phyloP scores from a whole-genome alignment of 2,329 filamentous ascomycete species.

The Hansfordia pulvinata region DNA sequence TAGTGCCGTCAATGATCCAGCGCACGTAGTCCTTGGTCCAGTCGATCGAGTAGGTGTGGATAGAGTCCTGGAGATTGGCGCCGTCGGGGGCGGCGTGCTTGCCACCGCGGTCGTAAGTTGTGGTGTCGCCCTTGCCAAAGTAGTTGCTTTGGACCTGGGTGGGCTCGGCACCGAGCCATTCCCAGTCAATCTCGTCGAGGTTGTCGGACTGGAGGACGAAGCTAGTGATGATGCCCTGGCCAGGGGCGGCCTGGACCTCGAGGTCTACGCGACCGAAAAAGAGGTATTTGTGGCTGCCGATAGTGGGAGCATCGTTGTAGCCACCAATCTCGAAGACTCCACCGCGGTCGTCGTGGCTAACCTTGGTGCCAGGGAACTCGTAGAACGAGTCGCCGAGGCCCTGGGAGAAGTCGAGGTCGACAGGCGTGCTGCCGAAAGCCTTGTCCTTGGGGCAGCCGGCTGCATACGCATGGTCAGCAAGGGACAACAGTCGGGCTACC shows the following conservation, averaged over 20 bases:
- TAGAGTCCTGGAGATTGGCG: slow-evolving; percentile 32
- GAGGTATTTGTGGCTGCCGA: slow-evolving; percentile 74
- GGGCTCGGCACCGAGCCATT: slow-evolving; percentile 72
- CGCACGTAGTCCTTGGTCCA: slow-evolving; percentile 51
- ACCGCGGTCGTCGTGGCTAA: slow-evolving; percentile 33
- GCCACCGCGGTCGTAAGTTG: slow-evolving; percentile 54
- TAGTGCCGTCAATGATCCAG: slow-evolving; percentile 50
- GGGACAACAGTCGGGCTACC: no score
- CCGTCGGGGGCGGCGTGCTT: slow-evolving; percentile 50
- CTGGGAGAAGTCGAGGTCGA: slow-evolving; percentile 62
- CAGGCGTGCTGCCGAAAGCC: slow-evolving; percentile 56
- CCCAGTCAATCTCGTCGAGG: slow-evolving; percentile 93
- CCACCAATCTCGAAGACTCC: slow-evolving; percentile 54
- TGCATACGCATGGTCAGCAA: no score
- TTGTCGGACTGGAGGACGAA: slow-evolving; percentile 81
- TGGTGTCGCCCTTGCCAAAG: slow-evolving; percentile 58
- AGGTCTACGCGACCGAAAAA: slow-evolving; percentile 90
- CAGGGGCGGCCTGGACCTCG: slow-evolving; percentile 64
- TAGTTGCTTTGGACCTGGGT: slow-evolving; percentile 78
- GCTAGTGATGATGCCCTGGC: slow-evolving; percentile 78
- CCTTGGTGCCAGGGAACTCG: slow-evolving; percentile 28
- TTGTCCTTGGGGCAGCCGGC: no score
- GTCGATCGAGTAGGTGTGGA: slow-evolving; percentile 55
- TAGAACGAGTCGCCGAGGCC: slow-evolving; percentile 47
- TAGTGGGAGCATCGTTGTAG: slow-evolving; percentile 54